These are phyloP conservation scores for Mucor irregularis DNA, from an alignment of 371 early-diverging fungal species.

Conservation along the genomic window DNA sequence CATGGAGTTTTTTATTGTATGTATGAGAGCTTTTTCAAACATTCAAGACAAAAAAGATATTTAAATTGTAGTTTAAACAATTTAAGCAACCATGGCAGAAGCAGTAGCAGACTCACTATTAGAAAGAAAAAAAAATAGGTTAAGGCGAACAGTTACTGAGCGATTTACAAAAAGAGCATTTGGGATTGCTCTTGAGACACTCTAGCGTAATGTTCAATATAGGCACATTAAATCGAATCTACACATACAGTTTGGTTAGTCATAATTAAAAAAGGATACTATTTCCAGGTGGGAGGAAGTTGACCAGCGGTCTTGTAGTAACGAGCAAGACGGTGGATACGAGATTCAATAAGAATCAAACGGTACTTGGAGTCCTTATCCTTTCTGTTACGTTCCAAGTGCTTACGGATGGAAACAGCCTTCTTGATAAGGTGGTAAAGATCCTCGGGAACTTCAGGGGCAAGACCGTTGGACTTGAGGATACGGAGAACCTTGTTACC, in stretches of 20 bases:
- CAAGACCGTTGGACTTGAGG: constrained; percentile 80
- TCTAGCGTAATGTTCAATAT: constrained; percentile 31
- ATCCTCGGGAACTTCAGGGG: constrained; percentile 99
- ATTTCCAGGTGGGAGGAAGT: constrained; percentile 99
- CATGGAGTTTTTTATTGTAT: too few relatives aligned
- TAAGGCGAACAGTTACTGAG: constrained; percentile 48
- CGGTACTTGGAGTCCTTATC: constrained; percentile 99
- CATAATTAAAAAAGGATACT: constrained; percentile 54
- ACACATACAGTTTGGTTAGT: constrained; percentile 16
- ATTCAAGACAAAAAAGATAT: too few relatives aligned
- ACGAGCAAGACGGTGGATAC: constrained; percentile 99
- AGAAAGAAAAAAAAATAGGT: constrained; percentile 36
- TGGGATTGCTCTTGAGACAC: constrained; percentile 8
- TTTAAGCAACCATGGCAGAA: constrained; percentile 52
- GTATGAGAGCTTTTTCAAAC: too few relatives aligned
- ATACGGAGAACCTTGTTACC: constrained; percentile 97
- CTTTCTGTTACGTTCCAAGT: constrained; percentile 99
- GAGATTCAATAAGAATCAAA: constrained; percentile 98
- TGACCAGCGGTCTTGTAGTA: constrained; percentile 99
- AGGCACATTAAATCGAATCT: constrained; percentile 12
- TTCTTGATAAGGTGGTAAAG: constrained; percentile 99
- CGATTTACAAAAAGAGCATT: neutral
- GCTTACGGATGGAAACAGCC: constrained; percentile 99
- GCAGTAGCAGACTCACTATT: constrained; percentile 54
- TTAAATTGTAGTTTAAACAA: too few relatives aligned